Base-by-base conservation (phyloP, 2,329 filamentous ascomycete genomes). In the Beauveria rudraprayagi region DNA sequence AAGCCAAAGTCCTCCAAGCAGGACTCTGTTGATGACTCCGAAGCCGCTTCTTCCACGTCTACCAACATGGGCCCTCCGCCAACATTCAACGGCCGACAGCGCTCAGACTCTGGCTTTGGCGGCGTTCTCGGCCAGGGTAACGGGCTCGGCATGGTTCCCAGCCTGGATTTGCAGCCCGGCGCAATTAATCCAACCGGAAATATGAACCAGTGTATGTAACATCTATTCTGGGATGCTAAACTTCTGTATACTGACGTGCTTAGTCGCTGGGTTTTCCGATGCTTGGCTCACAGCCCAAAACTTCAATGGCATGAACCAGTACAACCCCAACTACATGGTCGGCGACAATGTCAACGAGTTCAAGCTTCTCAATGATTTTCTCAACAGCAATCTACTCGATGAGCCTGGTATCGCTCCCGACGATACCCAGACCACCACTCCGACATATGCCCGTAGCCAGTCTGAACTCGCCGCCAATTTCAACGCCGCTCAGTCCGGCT, bases 301-400 rank as follows among this genome's bases (percentile, higher is more conserved):
- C 72, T 94, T 91, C 74, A 89, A 95, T 79, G 92, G 97, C 75
- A 94, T 97, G 87, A 91, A 94, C 77, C 91, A 87, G 72, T 91
- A 92, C 71, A 91, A 97, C 76, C 89, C 91, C 62, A 94, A 90
- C 70, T 97, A 94, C 78, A 92, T 96, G 88, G 95, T 97, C 77
- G 78, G 80, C 55, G 90, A 92, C 65, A 94, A 99, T 76, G 90
- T 97, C 68, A 92, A 94, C 76, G 94, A 99, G 78, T 97, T 96
- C 74, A 96, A 97, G 72, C 79, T 97, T 56, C 85, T 99, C 70
- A 96, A 95, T 78, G 93, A 99, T 74, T 97, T 97, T 72, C 83
- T 99, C 63, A 94, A 92, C 74, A 95, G 87, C 67, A 96, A 91
- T 71, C 78, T 97, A 60, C 83, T 97, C 65, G 92, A 97, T 76